Evolutionary conservation across 2,329 filamentous ascomycete species (phyloP).

Genomic region (Paraconiothyrium brasiliense): DNA sequence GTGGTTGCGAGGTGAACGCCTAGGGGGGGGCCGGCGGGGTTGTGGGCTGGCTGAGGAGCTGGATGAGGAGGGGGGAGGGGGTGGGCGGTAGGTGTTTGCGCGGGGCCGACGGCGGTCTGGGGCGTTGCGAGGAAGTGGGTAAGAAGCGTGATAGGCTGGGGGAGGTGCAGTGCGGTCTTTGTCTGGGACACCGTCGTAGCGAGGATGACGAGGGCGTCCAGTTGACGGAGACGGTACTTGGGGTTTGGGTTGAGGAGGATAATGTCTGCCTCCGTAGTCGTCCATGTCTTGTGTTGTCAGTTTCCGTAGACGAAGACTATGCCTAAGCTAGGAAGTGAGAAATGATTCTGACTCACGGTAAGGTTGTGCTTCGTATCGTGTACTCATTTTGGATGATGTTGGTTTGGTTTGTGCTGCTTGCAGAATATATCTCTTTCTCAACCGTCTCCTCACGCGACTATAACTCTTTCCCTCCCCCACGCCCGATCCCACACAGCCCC

Average conservation of each 20-base stretch:
- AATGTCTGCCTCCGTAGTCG: constrained; percentile 20
- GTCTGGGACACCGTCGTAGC: constrained; percentile 14
- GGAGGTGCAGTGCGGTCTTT: neutral
- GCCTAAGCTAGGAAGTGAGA: neutral
- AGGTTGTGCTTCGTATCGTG: constrained; percentile 10
- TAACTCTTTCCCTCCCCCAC: constrained; percentile 3
- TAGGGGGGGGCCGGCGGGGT: constrained; percentile 14
- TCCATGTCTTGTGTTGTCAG: constrained; percentile 20
- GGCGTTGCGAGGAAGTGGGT: neutral
- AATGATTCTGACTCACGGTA: constrained; percentile 10
- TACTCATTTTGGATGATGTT: constrained; percentile 7
- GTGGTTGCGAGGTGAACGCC: constrained; percentile 12
- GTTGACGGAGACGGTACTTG: constrained; percentile 16
- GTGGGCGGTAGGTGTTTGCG: constrained; percentile 12
- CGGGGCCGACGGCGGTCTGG: constrained; percentile 17
- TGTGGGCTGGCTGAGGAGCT: constrained; percentile 18
- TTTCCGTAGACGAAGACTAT: neutral
- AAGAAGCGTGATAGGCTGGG: neutral
- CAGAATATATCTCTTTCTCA: neutral
- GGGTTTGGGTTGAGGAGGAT: constrained; percentile 15
- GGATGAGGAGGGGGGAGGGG: neutral
- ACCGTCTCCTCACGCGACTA: constrained; percentile 1
- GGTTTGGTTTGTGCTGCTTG: neutral
- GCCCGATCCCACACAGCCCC: constrained; percentile 13
- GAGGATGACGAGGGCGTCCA: constrained; percentile 7